A percentile compares a stretch with the other conserved stretches of the same genome.
phyloP scores from a whole-genome alignment of 805 yeast species.

The Saturnispora hagleri region DNA sequence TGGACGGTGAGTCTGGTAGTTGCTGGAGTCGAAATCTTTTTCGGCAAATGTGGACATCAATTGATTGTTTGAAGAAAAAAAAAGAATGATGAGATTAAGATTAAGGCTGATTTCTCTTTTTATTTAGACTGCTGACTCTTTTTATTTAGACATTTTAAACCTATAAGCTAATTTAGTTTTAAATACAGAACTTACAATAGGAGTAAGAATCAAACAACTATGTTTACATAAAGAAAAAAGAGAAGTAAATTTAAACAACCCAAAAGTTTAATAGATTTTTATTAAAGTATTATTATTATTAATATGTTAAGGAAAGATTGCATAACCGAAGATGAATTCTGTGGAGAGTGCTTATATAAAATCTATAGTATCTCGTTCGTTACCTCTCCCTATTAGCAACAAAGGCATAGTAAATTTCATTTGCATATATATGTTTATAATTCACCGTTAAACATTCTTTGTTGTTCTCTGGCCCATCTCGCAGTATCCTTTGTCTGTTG shows the following conservation, averaged over 20 bases:
- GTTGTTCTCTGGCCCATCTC: slow-evolving; percentile 93
- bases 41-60: slow-evolving; percentile 59
- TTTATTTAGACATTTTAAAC: background rate
- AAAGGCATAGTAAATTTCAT: background rate
- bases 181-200: background rate
- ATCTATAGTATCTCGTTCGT: background rate
- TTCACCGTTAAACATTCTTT: slow-evolving; percentile 27
- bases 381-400: background rate
- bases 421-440: slow-evolving; percentile 1
- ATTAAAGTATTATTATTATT: background rate
- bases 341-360: background rate
- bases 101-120: background rate
- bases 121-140: background rate
- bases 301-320: background rate
- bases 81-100: background rate
- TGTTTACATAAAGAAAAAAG: background rate
- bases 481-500: slow-evolving; percentile 82
- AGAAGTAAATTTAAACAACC: background rate
- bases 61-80: background rate
- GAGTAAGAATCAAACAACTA: background rate
- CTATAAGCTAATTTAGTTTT: background rate
- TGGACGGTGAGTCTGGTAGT: slow-evolving; percentile 57
- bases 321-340: background rate
- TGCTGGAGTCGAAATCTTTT: slow-evolving; percentile 38
- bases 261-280: background rate